These are phyloP conservation scores for Fonsecaea pugnacius DNA, from an alignment of 2,329 filamentous ascomycete species.

Conservation along the genomic window DNA sequence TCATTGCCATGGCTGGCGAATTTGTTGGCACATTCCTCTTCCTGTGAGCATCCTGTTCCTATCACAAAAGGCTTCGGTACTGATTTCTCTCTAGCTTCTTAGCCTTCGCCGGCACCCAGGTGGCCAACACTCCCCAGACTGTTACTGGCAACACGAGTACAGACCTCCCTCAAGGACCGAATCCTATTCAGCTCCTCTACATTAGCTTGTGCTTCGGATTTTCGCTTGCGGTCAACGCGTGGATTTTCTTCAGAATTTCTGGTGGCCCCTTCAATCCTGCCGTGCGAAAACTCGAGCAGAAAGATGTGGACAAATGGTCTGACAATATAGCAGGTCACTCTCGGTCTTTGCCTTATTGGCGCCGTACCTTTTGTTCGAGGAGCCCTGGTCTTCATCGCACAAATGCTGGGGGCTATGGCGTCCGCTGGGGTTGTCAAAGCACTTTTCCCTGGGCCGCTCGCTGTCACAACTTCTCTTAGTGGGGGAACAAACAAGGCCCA, in stretches of 20 bases:
- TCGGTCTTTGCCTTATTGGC: constrained; percentile 64
- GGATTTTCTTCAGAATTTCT: constrained; percentile 59
- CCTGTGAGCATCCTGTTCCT: constrained; percentile 29
- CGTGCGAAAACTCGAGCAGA: constrained; percentile 39
- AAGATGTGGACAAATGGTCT: constrained; percentile 13
- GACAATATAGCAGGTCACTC: constrained; percentile 51
- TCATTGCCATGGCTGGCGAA: constrained; percentile 55
- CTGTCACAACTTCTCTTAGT: constrained; percentile 61
- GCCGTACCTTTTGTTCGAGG: constrained; percentile 60
- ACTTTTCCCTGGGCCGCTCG: constrained; percentile 62
- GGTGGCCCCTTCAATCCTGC: constrained; percentile 59
- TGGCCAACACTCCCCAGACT: constrained; percentile 48
- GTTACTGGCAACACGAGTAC: constrained; percentile 38
- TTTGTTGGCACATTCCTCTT: constrained; percentile 59
- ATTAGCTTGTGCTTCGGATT: constrained; percentile 52
- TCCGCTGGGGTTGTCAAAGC: constrained; percentile 62
- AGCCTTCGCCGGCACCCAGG: constrained; percentile 55
- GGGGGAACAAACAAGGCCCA: constrained; percentile 58
- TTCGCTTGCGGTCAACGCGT: constrained; percentile 57
- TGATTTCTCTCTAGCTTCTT: constrained; percentile 44
- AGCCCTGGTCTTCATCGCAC: constrained; percentile 58
- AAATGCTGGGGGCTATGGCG: constrained; percentile 63
- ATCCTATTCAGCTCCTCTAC: constrained; percentile 48
- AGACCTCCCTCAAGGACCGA: constrained; percentile 38
- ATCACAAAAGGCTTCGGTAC: neutral